These are phyloP conservation scores for Taxawa tesnikishii DNA, from an alignment of 2,329 filamentous ascomycete genomes.

Conservation along the genomic window DNA sequence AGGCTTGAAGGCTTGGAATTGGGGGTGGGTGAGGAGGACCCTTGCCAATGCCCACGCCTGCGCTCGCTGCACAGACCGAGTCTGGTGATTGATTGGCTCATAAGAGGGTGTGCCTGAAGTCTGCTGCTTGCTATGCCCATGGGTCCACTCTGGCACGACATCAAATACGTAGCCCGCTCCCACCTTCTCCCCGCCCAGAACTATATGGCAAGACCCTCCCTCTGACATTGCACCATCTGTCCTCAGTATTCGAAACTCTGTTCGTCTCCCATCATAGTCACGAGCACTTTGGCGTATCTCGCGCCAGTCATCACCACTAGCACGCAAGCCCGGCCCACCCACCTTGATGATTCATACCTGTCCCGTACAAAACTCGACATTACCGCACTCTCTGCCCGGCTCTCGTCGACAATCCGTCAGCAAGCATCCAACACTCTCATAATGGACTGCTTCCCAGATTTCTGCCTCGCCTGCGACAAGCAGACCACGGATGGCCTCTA, in stretches of 20 bases:
- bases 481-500: constrained; percentile 73
- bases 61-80: no score
- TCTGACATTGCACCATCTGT: background rate
- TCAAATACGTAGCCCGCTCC: background rate
- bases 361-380: background rate
- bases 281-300: background rate
- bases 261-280: background rate
- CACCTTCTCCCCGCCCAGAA: no score
- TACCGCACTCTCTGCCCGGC: background rate
- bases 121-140: no score
- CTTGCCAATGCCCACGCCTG: no score
- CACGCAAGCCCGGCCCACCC: background rate
- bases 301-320: background rate
- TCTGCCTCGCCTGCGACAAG: constrained; percentile 88
- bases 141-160: no score
- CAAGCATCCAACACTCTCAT: constrained; percentile 1
- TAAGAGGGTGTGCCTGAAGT: no score
- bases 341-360: background rate
- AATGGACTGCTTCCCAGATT: constrained; percentile 72
- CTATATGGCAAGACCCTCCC: no score
- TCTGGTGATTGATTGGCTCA: no score
- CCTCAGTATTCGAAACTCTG: background rate
- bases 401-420: background rate
- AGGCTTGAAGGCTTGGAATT: no score
- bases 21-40: no score